phyloP scores from a whole-genome alignment of 306 rosid species.

The Cucumis sativus region Cucumber_9930_V3 NC_026659.2:4956001-4956500 shows the following conservation, averaged over 20 bases:
- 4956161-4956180: conserved; percentile 52
- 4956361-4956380: conserved; percentile 15
- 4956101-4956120: conserved; percentile 73
- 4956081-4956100: conserved; percentile 72
- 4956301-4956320: conserved; percentile 51
- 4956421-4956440: conserved; percentile 24
- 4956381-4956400: conserved; percentile 46
- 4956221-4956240: conserved; percentile 62
- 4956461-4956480: conserved; percentile 77
- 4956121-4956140: conserved; percentile 65
- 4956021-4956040: conserved; percentile 47
- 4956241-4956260: conserved; percentile 48
- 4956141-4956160: conserved; percentile 64
- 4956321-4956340: conserved; percentile 38
- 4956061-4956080: conserved; percentile 58
- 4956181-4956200: conserved; percentile 18
- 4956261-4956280: conserved; percentile 27
- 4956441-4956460: conserved; percentile 43
- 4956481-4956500: conserved; percentile 28
- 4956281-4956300: conserved; percentile 16
- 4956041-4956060: conserved; percentile 60
- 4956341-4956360: conserved; percentile 30
- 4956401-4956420: conserved; percentile 56
- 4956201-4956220: conserved; percentile 50
- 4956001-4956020: conserved; percentile 62